Base-by-base conservation (phyloP, 2,329 filamentous ascomycete species). In the Paraconiothyrium sp. region DNA sequence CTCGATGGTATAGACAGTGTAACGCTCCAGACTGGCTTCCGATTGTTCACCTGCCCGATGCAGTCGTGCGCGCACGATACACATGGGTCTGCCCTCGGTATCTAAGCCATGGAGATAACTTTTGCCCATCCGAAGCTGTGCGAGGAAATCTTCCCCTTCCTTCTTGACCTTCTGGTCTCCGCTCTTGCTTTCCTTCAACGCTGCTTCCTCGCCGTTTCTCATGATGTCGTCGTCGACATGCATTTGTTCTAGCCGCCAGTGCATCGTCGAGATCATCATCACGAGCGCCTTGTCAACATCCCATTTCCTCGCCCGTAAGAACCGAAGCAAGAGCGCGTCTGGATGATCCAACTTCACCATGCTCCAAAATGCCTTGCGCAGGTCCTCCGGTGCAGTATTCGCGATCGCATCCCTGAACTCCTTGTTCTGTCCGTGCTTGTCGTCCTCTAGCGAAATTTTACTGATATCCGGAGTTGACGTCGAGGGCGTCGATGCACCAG, bases 311-410 rank as follows among this genome's bases (percentile, higher is more conserved):
- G 81, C 72, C 70, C 81, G 71, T 67, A 79, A 86, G 76, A 92
- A 78, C 52, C 76, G 68, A 62, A 81, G 68, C 27, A 88, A 89
- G 60, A 89, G 86, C 68, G 90, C 91, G 80, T 99, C 95, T 0
- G 95, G 95, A 75, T 98, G 89, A 74, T 99, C 95, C 72, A 95
- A 90, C 83, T 98, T 99, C 61, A 94, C 88, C 93, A 97, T 97
- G 68, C 83, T 86, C 95, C 95, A 98, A 75, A 98, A 91, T 0
- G 93, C 90, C 16, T 85, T 84, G 56, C 93, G 88, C 67, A 99
- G 88, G 47, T 90, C 85, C 72, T 96, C 92, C 0, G 94, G 92
- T 0, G 89, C 86, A 72, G 91, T 86, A 62, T 86, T 92, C 52
- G 90, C 89, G 10, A 99, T 80, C 0, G 93, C 92, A 44, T 94